Percentiles rank a stretch among this genome's conserved stretches.
phyloP scores from a whole-genome alignment of 805 yeast genomes.

The Nakazawaea wickerhamii region DNA sequence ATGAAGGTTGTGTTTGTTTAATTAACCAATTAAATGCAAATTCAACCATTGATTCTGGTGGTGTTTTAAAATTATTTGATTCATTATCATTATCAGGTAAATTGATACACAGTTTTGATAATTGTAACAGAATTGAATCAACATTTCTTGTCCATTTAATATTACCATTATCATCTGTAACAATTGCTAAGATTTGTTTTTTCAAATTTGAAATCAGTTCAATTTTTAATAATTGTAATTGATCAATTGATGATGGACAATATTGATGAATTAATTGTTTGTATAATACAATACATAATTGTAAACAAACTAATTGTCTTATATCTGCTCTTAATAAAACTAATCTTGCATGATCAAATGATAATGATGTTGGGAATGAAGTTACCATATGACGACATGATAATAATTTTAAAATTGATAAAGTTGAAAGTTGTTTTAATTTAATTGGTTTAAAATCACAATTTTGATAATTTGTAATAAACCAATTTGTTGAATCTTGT shows the following conservation, averaged over 20 bases:
- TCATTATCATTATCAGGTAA: neutral
- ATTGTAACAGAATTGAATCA: conserved; percentile 63
- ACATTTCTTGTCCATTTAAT: conserved; percentile 88
- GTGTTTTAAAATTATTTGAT: conserved; percentile 22
- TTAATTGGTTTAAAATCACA: conserved; percentile 14
- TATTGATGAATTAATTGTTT: conserved; percentile 52
- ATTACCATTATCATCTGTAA: conserved; percentile 80
- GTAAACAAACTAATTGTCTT: conserved; percentile 75
- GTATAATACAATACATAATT: conserved; percentile 66
- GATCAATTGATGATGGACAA: conserved; percentile 28
- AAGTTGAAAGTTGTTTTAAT: conserved; percentile 36
- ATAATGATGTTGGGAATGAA: conserved; percentile 77
- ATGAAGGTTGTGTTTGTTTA: conserved; percentile 79
- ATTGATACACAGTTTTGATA: conserved; percentile 32
- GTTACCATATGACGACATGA: conserved; percentile 77
- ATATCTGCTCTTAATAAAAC: conserved; percentile 79
- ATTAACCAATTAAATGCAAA: conserved; percentile 76
- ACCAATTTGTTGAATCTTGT: conserved; percentile 64
- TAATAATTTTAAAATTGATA: conserved; percentile 56
- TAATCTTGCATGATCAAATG: conserved; percentile 79
- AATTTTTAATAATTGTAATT: conserved; percentile 28
- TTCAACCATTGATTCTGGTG: conserved; percentile 39
- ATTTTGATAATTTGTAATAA: conserved; percentile 29
- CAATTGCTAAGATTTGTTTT: conserved; percentile 69
- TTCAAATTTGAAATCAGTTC: conserved; percentile 46